Percentiles rank a stretch among this genome's conserved stretches.
These are phyloP conservation scores for Cryptococcus hybrid DNA, from an alignment of 1,284 basidiomycete genomes.

Conservation along the genomic window DNA sequence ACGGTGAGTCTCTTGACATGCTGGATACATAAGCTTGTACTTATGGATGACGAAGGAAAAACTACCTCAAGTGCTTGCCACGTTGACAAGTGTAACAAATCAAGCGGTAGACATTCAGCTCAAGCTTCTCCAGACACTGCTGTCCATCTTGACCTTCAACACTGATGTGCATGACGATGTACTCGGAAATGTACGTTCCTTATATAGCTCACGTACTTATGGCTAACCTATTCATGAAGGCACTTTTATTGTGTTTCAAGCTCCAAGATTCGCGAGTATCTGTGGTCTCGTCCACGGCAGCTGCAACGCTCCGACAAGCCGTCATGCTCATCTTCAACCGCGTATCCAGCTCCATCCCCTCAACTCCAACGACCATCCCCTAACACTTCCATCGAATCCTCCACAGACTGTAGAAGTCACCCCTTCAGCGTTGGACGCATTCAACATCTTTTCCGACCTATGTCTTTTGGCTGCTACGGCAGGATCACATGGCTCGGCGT, in stretches of 20 bases:
- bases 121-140: slow-evolving; percentile 83
- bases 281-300: slow-evolving; percentile 95
- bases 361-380: slow-evolving; percentile 3
- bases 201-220: not conserved
- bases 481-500: slow-evolving; percentile 12
- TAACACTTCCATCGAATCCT: slow-evolving; percentile 57
- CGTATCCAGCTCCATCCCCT: slow-evolving; percentile 51
- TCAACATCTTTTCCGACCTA: slow-evolving; percentile 82
- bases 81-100: slow-evolving; percentile 79
- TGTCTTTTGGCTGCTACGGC: slow-evolving; percentile 69
- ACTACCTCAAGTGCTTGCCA: slow-evolving; percentile 73
- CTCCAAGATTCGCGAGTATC: slow-evolving; percentile 92
- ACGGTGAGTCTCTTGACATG: slow-evolving; percentile 33
- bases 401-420: slow-evolving; percentile 57
- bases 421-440: slow-evolving; percentile 82
- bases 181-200: slow-evolving; percentile 62
- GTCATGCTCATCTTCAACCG: slow-evolving; percentile 99
- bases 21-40: not conserved
- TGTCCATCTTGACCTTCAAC: slow-evolving; percentile 85
- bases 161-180: slow-evolving; percentile 71
- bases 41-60: slow-evolving; percentile 55
- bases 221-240: slow-evolving; percentile 53
- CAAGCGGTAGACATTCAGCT: slow-evolving; percentile 95
- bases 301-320: slow-evolving; percentile 90
- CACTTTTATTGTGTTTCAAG: slow-evolving; percentile 87